Conservation (phyloP, 2,329 filamentous ascomycete species). For the Sphaceloma murrayae region DNA sequence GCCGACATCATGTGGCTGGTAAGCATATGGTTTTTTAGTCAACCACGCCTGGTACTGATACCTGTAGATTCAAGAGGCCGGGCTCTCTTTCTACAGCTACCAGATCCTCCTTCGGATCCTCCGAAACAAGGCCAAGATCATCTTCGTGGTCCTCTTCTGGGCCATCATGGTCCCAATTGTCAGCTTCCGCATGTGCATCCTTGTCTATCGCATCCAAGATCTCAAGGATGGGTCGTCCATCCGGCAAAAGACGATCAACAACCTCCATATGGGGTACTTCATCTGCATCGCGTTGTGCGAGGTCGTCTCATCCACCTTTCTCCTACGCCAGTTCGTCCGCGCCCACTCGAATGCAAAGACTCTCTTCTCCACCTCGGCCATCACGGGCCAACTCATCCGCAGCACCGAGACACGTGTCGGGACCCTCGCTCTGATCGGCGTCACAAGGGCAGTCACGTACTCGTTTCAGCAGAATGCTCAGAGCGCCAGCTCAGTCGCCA, state of each 20-base stretch:
- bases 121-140: slow-evolving; percentile 10
- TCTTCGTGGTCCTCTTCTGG: slow-evolving; percentile 9
- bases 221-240: background rate
- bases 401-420: slow-evolving; percentile 4
- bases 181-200: slow-evolving; percentile 1
- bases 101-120: slow-evolving; percentile 4
- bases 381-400: slow-evolving; percentile 1
- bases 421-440: background rate
- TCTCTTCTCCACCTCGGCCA: slow-evolving; percentile 1
- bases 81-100: slow-evolving; percentile 8
- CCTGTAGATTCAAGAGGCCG: background rate
- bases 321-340: slow-evolving; percentile 2
- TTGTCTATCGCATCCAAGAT: background rate
- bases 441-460: slow-evolving; percentile 1
- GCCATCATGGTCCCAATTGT: background rate
- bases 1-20: slow-evolving; percentile 9
- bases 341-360: slow-evolving; percentile 6
- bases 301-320: background rate
- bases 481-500: slow-evolving; percentile 3
- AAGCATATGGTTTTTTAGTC: background rate
- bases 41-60: background rate
- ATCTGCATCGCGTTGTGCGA: slow-evolving; percentile 7
- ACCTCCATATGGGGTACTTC: slow-evolving; percentile 9
- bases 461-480: slow-evolving; percentile 8
- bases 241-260: slow-evolving; percentile 1